Base-by-base conservation (phyloP, 2,329 filamentous ascomycete genomes). In the Penicillium sp. region DNA sequence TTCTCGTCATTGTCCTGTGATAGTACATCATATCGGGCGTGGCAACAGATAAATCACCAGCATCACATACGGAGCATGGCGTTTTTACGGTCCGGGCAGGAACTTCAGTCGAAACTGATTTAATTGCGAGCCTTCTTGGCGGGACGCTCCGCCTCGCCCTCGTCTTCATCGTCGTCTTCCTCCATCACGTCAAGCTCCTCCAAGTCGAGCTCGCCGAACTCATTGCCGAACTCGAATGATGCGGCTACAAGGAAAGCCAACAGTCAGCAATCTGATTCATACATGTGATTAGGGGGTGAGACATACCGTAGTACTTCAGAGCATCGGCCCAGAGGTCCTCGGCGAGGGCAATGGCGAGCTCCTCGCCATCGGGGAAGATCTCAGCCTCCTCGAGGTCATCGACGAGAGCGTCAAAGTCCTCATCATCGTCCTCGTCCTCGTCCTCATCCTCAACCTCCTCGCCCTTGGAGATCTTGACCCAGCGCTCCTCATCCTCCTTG, bases 261-360 rank as follows among this genome's bases (percentile, higher is more conserved):
- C 52, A 55, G 72, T 84, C 73, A 85, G 78, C 46, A 4, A 37
- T 22, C 33, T 36, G 4, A 19, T 7, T 49, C 14, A 6, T 37
- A 50, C 24, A 19, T 3, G 31, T 31, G 14, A 3, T 13, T 6
- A 37, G 31, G 19, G 27, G 5, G 27, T 40, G 53, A 58, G 22
- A 85, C 90, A 79, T 81, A 95, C 91, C 90, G 79, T 95, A 98
- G 79, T 95, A 96, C 76, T 90, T 91, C 75, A 96, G 88, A 58
- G 93, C 94, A 63, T 87, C 87, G 50, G 91, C 90, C 88, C 89
- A 97, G 54, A 98, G 80, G 67, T 98, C 94, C 73, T 98, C 93
- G 9, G 89, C 87, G 66, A 98, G 82, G 60, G 87, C 83, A 62
- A 92, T 83, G 40, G 92, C 93, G 50, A 98, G 77, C 61, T 93